These are phyloP conservation scores for Starmera amethionina DNA, from an alignment of 805 yeast species.

Conservation along the genomic window DNA sequence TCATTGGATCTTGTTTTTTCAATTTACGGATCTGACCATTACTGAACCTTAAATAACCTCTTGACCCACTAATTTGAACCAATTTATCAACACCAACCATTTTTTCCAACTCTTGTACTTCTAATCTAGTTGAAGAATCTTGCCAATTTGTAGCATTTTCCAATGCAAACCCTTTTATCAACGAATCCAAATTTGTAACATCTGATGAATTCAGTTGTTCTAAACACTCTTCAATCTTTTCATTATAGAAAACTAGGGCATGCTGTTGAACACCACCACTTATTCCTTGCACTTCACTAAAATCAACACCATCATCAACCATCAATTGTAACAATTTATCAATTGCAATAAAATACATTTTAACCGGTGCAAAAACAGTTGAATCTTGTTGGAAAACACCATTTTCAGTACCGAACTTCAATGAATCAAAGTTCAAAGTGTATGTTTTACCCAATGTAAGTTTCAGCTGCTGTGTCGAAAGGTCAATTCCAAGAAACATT, in stretches of 20 bases:
- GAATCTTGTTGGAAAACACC: constrained; percentile 56
- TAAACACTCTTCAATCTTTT: constrained; percentile 1
- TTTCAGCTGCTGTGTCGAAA: constrained; percentile 86
- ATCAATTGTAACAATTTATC: constrained; percentile 50
- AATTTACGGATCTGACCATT: constrained; percentile 86
- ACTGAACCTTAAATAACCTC: constrained; percentile 83
- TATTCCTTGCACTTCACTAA: constrained; percentile 50
- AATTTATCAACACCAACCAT: constrained; percentile 45
- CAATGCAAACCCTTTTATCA: constrained; percentile 43
- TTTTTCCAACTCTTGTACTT: constrained; percentile 50
- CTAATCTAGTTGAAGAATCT: constrained; percentile 77
- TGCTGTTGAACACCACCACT: constrained; percentile 91
- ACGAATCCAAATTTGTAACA: constrained; percentile 27
- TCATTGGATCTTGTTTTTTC: constrained; percentile 37
- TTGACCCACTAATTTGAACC: constrained; percentile 70
- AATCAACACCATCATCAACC: constrained; percentile 43
- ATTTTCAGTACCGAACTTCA: constrained; percentile 53
- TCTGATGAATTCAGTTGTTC: constrained; percentile 24
- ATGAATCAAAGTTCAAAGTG: constrained; percentile 43
- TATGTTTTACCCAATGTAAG: constrained; percentile 49
- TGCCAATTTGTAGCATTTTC: constrained; percentile 86
- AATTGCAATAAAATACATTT: constrained; percentile 84
- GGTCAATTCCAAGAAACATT: constrained; percentile 64
- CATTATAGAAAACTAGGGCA: constrained; percentile 74
- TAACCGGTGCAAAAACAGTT: constrained; percentile 66